Evolutionary conservation across 73 alveolate genomes (phyloP).

Genomic region (Paramecium primaurelia): DNA sequence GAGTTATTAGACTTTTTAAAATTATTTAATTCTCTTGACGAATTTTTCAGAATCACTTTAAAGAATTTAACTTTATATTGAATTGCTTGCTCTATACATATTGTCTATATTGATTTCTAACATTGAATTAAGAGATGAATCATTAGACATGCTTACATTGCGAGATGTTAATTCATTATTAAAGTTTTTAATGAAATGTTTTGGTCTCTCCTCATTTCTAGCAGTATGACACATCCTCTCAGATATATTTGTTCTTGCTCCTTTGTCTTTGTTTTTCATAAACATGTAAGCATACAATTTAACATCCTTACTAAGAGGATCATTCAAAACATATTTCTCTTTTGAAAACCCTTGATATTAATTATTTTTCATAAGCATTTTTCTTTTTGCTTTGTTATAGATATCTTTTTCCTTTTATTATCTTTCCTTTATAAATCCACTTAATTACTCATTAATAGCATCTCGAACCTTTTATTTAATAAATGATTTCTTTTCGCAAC

Average conservation of each 20-base stretch:
- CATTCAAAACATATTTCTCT: neutral
- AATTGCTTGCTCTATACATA: conserved; percentile 9
- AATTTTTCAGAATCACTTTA: neutral
- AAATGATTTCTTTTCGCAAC: neutral
- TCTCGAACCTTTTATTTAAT: neutral
- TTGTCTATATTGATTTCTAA: conserved; percentile 25
- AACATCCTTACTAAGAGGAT: conserved; percentile 22
- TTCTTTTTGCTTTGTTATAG: neutral
- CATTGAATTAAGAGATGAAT: conserved; percentile 28
- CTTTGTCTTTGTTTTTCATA: neutral
- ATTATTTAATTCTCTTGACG: conserved; percentile 1
- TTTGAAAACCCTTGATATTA: neutral
- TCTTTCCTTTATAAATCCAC: neutral
- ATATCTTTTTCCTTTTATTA: neutral
- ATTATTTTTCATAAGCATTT: neutral
- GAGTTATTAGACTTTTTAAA: conserved; percentile 1
- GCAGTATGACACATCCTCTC: neutral
- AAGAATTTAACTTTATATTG: neutral
- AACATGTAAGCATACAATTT: conserved; percentile 1
- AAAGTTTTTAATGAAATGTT: neutral
- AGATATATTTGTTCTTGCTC: neutral
- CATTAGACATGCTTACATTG: conserved; percentile 3
- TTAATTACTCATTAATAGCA: neutral
- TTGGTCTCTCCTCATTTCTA: neutral
- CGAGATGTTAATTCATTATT: conserved; percentile 6